Evolutionary conservation across 441 rosid species (phyloP).

Genomic region (Corymbia citriodora): DNA sequence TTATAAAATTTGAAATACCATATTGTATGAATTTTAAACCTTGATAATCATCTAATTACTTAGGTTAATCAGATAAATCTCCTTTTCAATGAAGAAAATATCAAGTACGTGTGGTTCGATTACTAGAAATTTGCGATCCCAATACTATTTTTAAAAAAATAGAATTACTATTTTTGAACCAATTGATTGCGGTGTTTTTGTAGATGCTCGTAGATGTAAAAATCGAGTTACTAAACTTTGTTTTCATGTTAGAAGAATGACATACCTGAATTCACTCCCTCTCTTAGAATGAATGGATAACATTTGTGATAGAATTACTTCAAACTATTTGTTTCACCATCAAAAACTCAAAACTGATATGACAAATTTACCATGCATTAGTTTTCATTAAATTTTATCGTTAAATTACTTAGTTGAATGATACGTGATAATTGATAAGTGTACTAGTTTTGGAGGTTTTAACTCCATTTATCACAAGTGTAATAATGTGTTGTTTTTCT

Average conservation of each 20-base stretch:
- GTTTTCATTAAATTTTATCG: rapidly evolving
- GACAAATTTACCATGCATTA: not conserved
- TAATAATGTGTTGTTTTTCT: too few relatives aligned
- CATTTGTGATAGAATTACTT: too few relatives aligned
- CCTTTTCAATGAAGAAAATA: not conserved
- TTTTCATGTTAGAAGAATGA: too few relatives aligned
- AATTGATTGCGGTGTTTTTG: too few relatives aligned
- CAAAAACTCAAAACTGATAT: too few relatives aligned
- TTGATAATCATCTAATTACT: not conserved
- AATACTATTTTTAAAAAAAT: not conserved
- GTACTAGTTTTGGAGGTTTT: too few relatives aligned
- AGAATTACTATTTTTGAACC: not conserved
- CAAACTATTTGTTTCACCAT: not conserved
- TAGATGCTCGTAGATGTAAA: too few relatives aligned
- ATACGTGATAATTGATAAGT: rapidly evolving
- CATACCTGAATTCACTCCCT: not conserved
- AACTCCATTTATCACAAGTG: too few relatives aligned
- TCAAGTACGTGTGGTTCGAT: not conserved
- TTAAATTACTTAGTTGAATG: not conserved
- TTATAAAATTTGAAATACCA: not conserved
- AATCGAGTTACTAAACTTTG: too few relatives aligned
- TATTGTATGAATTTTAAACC: not conserved
- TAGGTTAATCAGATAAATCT: not conserved
- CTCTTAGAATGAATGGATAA: not conserved
- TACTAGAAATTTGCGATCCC: not conserved